phyloP scores from a whole-genome alignment of 257 asterid genomes.

The Ehretia macrophylla region DNA sequence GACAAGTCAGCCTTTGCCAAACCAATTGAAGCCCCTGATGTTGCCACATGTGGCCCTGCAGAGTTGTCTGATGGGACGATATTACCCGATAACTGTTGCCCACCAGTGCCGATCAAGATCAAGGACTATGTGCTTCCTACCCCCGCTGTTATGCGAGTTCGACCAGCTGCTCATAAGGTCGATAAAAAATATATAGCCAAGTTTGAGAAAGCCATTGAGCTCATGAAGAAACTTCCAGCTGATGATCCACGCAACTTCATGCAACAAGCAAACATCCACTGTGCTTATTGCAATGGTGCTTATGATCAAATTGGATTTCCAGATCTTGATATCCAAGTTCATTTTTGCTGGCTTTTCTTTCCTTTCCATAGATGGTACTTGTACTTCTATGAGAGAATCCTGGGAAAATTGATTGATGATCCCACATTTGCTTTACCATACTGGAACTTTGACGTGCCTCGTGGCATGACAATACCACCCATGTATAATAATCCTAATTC shows the following conservation, averaged over 20 bases:
- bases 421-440: too few relatives aligned
- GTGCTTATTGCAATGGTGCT: constrained; percentile 33
- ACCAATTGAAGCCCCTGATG: too few relatives aligned
- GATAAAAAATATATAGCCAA: constrained; percentile 10
- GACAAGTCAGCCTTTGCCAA: too few relatives aligned
- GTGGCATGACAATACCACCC: too few relatives aligned
- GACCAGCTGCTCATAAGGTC: constrained; percentile 28
- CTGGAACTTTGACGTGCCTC: too few relatives aligned
- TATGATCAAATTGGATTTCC: constrained; percentile 7
- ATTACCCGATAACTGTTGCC: constrained; percentile 13
- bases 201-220: constrained; percentile 12
- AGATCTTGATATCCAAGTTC: constrained; percentile 16
- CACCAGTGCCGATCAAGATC: constrained; percentile 9
- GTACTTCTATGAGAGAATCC: too few relatives aligned
- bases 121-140: constrained; percentile 9
- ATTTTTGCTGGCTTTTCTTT: constrained; percentile 25
- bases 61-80: background rate
- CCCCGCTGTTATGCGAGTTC: background rate
- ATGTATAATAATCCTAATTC: too few relatives aligned
- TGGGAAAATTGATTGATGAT: too few relatives aligned
- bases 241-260: constrained; percentile 22
- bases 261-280: constrained; percentile 32
- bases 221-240: constrained; percentile 18
- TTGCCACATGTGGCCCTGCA: too few relatives aligned
- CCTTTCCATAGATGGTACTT: constrained; percentile 31